Percentiles rank a stretch among this genome's conserved stretches.
Conservation (phyloP, 2,329 filamentous ascomycete genomes). For the Diaporthe capsici region DNA sequence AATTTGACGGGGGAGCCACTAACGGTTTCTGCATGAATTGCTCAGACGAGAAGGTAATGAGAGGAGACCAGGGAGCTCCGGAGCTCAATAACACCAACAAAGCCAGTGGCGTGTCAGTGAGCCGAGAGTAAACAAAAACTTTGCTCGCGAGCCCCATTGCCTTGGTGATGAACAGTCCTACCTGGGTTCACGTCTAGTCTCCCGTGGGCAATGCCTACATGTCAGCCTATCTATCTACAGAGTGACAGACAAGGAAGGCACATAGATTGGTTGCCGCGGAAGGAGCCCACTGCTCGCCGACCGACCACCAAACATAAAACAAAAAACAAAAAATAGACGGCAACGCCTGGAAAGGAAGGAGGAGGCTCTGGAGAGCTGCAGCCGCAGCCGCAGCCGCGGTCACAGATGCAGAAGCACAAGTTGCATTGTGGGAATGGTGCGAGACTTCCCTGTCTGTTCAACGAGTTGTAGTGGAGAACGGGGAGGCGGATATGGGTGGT, state of each 20-base stretch:
- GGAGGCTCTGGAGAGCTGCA: slow-evolving; percentile 30
- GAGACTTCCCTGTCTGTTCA: slow-evolving; percentile 13
- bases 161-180: slow-evolving; percentile 20
- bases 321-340: background rate
- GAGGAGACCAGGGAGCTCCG: slow-evolving; percentile 28
- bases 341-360: slow-evolving; percentile 26
- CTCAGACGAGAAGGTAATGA: slow-evolving; percentile 38
- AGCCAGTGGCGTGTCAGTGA: slow-evolving; percentile 14
- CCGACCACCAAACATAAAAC: background rate
- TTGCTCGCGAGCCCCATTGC: slow-evolving; percentile 10
- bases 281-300: background rate
- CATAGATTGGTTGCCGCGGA: background rate
- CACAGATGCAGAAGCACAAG: slow-evolving; percentile 20
- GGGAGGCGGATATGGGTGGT: slow-evolving; percentile 34
- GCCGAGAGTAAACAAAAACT: slow-evolving; percentile 21
- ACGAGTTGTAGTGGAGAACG: slow-evolving; percentile 30
- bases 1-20: slow-evolving; percentile 45
- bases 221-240: background rate
- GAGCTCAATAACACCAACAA: slow-evolving; percentile 34
- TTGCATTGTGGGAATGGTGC: slow-evolving; percentile 13
- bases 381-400: slow-evolving; percentile 1
- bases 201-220: background rate
- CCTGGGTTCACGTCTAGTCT: no score
- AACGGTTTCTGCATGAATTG: slow-evolving; percentile 43
- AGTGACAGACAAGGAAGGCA: background rate